Evolutionary conservation across 257 asterid genomes (phyloP), one percentile per base, ranked within the genome.

Genomic region (Gardenia jasminoides): DNA sequence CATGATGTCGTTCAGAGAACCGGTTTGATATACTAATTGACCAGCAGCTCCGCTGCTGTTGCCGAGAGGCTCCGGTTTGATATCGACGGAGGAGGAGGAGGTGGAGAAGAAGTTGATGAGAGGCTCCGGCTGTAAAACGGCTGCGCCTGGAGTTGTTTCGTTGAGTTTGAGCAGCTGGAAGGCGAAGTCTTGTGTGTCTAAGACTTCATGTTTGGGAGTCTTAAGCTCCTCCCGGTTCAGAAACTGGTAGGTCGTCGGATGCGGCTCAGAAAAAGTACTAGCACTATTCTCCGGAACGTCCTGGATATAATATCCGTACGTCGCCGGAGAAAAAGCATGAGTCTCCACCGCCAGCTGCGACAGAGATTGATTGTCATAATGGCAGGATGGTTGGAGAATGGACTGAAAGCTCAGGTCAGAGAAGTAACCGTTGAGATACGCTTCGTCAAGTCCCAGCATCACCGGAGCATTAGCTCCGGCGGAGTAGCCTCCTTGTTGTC

Each of bases 341-440:
- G 24, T 56, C 46, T 7, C 75, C 59, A 1, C 6, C 48, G 31
- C 66, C 65, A 39, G 28, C 61, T 74, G 74, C 36, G 78, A 1
- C 12, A 11, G 50, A 46, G 50, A 46, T 46, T 46, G 50, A 46
- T n/a, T n/a, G n/a, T 58, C 83, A 79, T 56, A 62, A 79, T 86
- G 73, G 16, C 19, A 44, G 3, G 31, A 0, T 20, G 82, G 67
- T 13, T 48, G 82, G 67, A 75, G 28, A 58, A 75, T 44, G 17
- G 92, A 83, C 50, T 85, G 89, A 79, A 88, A 89, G 66, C 85
- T 86, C 39, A 90, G 85, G 20, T 87, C 92, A 22, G 87, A 83
- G 50, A 80, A 76, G 50, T 76, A 39, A 70, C 90, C 92, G 36
- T 82, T 84, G 30, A 85, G 36, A 78, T 83, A 87, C 28, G 91